Percentiles rank a stretch among this genome's conserved stretches.
Evolutionary conservation across 495 filamentous ascomycete species (phyloP).

Genomic region (Podospora pseudocomata): DNA sequence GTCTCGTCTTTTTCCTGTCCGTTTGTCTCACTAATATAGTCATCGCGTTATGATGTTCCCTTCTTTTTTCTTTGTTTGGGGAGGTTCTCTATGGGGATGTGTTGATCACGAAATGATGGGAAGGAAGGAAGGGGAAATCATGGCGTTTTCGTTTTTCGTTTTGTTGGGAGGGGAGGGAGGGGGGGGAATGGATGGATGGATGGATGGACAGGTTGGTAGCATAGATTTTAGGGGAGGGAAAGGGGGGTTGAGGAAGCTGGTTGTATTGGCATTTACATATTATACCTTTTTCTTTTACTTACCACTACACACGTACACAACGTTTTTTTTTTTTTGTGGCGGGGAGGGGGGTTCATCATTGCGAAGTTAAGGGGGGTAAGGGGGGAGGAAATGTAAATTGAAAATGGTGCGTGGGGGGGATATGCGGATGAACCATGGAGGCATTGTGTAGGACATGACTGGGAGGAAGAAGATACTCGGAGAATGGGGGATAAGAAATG

Average conservation of each 20-base stretch:
- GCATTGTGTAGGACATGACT: too few species aligned
- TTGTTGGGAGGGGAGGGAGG: not conserved
- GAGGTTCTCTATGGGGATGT: conserved; percentile 8
- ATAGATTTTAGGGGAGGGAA: conserved; percentile 23
- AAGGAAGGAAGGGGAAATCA: not conserved
- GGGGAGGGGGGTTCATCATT: conserved; percentile 1
- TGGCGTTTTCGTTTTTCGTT: conserved; percentile 6
- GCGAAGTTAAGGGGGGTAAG: not conserved
- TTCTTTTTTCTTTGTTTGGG: not conserved
- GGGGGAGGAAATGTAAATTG: not conserved
- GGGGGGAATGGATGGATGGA: too few species aligned
- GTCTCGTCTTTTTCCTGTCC: not conserved
- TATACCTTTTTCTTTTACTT: not conserved
- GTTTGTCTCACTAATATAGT: not conserved
- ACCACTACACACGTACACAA: not conserved
- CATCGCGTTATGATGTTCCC: not conserved
- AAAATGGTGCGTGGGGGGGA: too few species aligned
- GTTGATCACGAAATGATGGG: conserved; percentile 2
- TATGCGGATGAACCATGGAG: too few species aligned
- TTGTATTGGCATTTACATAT: conserved; percentile 24
- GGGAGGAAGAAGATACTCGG: too few species aligned
- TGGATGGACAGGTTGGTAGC: conserved; percentile 3
- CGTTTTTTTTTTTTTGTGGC: not conserved
- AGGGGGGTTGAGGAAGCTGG: conserved; percentile 6
- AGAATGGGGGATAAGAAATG: not conserved